Conservation (phyloP, 805 yeast genomes). For the Scheffersomyces coipomensis region DNA sequence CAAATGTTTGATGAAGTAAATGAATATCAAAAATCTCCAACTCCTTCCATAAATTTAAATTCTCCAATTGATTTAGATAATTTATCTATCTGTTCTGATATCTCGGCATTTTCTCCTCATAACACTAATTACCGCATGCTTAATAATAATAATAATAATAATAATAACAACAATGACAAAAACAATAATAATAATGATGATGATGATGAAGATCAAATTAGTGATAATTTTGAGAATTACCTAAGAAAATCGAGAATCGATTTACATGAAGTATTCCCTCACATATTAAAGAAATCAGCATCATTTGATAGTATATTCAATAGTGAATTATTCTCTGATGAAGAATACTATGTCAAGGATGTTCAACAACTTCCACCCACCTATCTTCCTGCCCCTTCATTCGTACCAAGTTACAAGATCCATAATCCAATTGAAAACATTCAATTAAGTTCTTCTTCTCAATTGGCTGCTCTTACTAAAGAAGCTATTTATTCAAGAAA, state of each 20-base stretch:
- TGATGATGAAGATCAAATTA: conserved; percentile 6
- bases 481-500: conserved; percentile 25
- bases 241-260: conserved; percentile 33
- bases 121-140: conserved; percentile 1
- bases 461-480: conserved; percentile 26
- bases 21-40: conserved; percentile 6
- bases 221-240: conserved; percentile 29
- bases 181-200: conserved; percentile 1
- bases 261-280: conserved; percentile 28
- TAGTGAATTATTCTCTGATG: conserved; percentile 15
- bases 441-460: conserved; percentile 11
- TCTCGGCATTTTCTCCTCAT: conserved; percentile 20
- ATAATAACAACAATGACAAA: too few species aligned
- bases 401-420: conserved; percentile 16
- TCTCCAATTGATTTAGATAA: not conserved
- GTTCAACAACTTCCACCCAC: not conserved
- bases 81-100: conserved; percentile 16
- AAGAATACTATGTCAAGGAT: too few species aligned
- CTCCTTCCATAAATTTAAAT: not conserved
- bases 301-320: conserved; percentile 14
- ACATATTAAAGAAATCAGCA: conserved; percentile 19
- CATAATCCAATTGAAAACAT: conserved; percentile 37
- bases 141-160: conserved; percentile 1
- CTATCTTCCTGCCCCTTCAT: conserved; percentile 1
- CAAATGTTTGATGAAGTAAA: not conserved